Percentiles rank a stretch among this genome's conserved stretches.
phyloP scores from a whole-genome alignment of 163 green algal genomes.

The Scenedesmus sp. region DNA sequence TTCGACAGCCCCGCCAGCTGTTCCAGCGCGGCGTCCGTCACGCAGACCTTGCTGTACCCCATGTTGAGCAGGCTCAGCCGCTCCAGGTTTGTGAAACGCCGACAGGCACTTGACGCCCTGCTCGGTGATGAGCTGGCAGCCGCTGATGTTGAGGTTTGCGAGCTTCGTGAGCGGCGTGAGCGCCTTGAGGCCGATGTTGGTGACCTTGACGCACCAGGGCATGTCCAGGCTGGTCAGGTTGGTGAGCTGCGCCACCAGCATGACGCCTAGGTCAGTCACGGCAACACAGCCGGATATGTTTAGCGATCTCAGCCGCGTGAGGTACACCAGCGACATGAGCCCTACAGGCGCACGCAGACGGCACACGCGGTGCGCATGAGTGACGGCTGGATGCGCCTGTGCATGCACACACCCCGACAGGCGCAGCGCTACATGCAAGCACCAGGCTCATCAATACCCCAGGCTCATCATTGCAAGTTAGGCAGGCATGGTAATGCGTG shows the following conservation, averaged over 20 bases:
- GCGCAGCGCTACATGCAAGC: too few species aligned
- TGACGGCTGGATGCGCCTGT: neutral
- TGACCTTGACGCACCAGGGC: constrained; percentile 71
- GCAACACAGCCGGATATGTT: constrained; percentile 67
- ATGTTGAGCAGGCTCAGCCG: constrained; percentile 62
- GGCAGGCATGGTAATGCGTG: too few species aligned
- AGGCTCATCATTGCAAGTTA: too few species aligned
- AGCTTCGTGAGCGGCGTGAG: constrained; percentile 59
- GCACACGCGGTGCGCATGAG: neutral
- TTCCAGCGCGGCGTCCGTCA: constrained; percentile 56
- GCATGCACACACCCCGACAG: too few species aligned
- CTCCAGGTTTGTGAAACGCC: constrained; percentile 50
- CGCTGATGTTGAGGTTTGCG: constrained; percentile 63
- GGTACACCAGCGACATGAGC: constrained; percentile 53
- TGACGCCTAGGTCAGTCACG: constrained; percentile 65
- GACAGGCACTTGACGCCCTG: constrained; percentile 57
- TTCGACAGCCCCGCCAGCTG: constrained; percentile 42
- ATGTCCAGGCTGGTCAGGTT: constrained; percentile 61
- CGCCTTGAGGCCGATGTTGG: constrained; percentile 60
- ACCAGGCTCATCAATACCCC: too few species aligned
- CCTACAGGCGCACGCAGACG: constrained; percentile 37
- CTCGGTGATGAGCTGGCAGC: constrained; percentile 69
- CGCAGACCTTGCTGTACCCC: constrained; percentile 55
- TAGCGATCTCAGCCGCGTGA: constrained; percentile 54
- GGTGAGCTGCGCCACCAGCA: constrained; percentile 58